Conservation (phyloP, 192 early-diverging fungal genomes). For the Gryganskiella cystojenkinii region DNA sequence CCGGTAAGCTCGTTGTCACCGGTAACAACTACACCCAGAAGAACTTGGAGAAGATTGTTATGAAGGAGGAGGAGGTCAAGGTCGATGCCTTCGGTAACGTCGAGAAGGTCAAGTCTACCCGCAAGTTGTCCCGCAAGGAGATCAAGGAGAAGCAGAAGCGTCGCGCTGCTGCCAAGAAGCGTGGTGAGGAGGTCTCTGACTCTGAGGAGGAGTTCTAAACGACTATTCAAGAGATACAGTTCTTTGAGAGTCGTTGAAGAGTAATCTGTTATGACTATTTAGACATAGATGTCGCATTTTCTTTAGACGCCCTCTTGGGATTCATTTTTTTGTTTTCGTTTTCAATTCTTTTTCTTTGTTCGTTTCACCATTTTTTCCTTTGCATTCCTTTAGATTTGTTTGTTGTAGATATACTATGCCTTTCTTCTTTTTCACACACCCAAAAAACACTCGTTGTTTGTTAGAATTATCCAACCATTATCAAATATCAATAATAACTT, state of each 20-base stretch:
- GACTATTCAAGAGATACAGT: background rate
- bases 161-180: conserved; percentile 64
- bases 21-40: conserved; percentile 61
- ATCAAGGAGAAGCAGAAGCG: conserved; percentile 68
- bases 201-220: conserved; percentile 57
- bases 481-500: no score
- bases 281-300: no score
- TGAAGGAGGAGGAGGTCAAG: conserved; percentile 57
- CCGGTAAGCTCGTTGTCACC: conserved; percentile 60
- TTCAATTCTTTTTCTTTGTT: conserved; percentile 1
- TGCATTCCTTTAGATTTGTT: background rate
- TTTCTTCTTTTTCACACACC: no score
- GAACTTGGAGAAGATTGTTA: conserved; percentile 54
- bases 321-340: background rate
- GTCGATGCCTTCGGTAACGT: conserved; percentile 83
- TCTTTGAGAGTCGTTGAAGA: background rate
- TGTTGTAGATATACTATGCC: background rate
- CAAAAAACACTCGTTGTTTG: no score
- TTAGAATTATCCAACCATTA: no score
- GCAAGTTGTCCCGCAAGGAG: conserved; percentile 63
- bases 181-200: conserved; percentile 62
- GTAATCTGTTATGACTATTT: background rate
- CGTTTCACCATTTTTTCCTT: background rate
- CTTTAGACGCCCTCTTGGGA: no score
- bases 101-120: conserved; percentile 73